These are phyloP conservation scores for Russula ochroleuca DNA, from an alignment of 768 basidiomycete species.

Conservation along the genomic window DNA sequence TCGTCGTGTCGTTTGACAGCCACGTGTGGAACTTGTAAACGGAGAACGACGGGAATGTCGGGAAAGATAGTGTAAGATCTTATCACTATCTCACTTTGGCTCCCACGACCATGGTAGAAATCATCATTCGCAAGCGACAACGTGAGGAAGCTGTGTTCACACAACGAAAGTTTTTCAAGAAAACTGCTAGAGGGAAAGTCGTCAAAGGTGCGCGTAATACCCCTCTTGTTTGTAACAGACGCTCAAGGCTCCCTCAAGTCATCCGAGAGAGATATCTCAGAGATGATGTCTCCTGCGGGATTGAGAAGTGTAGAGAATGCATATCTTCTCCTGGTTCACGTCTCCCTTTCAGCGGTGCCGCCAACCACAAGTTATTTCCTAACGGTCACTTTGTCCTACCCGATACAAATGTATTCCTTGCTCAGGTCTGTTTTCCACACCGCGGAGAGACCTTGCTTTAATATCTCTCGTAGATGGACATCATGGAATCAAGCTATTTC, in stretches of 20 bases:
- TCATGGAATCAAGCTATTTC: conserved; percentile 76
- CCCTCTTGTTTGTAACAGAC: conserved; percentile 1
- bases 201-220: conserved; percentile 63
- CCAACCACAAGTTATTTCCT: conserved; percentile 51
- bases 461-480: conserved; percentile 69
- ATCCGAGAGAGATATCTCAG: conserved; percentile 91
- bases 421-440: conserved; percentile 53
- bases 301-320: conserved; percentile 66
- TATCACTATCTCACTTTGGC: not conserved
- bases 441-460: not conserved
- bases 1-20: not conserved
- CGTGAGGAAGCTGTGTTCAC: conserved; percentile 67
- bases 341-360: conserved; percentile 58
- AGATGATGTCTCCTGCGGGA: conserved; percentile 86
- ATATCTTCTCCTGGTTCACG: conserved; percentile 37
- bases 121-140: conserved; percentile 70
- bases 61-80: not conserved
- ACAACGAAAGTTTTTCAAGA: conserved; percentile 93
- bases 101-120: conserved; percentile 44
- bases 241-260: conserved; percentile 39
- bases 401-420: conserved; percentile 92
- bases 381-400: conserved; percentile 80
- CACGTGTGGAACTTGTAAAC: not conserved
- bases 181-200: conserved; percentile 90
- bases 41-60: no score